A percentile compares a stretch with the other conserved stretches of the same genome.
Evolutionary conservation across 805 yeast genomes (phyloP).

Genomic region (Soucietia sequanensis): DNA sequence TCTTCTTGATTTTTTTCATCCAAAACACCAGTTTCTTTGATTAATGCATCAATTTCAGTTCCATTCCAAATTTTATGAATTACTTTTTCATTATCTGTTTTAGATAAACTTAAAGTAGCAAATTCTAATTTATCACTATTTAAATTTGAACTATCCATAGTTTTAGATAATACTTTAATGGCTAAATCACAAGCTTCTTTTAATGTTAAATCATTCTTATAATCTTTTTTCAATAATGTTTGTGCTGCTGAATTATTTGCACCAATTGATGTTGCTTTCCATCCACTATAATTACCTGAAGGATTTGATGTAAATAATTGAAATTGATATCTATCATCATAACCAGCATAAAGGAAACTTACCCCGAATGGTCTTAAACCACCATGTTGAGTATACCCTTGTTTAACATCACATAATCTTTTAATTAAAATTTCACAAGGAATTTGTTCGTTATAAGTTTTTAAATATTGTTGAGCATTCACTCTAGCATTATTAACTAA

Average conservation of each 20-base stretch:
- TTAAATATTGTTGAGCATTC: conserved; percentile 78
- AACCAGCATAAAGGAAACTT: conserved; percentile 93
- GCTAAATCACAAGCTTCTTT: conserved; percentile 85
- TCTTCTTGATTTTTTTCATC: conserved; percentile 22
- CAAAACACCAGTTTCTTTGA: conserved; percentile 70
- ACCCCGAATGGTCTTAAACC: conserved; percentile 99
- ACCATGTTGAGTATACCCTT: conserved; percentile 98
- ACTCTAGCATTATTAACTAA: conserved; percentile 85
- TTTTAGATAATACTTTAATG: conserved; percentile 85
- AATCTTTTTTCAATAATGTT: conserved; percentile 91
- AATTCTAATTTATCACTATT: conserved; percentile 91
- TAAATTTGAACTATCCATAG: conserved; percentile 85
- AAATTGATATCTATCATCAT: conserved; percentile 84
- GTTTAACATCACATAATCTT: conserved; percentile 88
- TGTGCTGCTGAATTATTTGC: conserved; percentile 96
- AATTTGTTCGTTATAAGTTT: conserved; percentile 85
- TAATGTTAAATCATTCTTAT: conserved; percentile 72
- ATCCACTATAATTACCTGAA: conserved; percentile 95
- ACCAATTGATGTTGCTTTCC: conserved; percentile 98
- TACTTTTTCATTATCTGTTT: conserved; percentile 48
- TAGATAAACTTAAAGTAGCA: conserved; percentile 65
- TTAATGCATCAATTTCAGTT: conserved; percentile 67
- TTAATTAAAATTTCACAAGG: conserved; percentile 92
- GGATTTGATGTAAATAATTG: conserved; percentile 96
- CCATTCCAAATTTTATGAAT: conserved; percentile 78